Evolutionary conservation across 2,329 filamentous ascomycete species (phyloP).

Genomic region (Gnomoniopsis smithogilvyi): DNA sequence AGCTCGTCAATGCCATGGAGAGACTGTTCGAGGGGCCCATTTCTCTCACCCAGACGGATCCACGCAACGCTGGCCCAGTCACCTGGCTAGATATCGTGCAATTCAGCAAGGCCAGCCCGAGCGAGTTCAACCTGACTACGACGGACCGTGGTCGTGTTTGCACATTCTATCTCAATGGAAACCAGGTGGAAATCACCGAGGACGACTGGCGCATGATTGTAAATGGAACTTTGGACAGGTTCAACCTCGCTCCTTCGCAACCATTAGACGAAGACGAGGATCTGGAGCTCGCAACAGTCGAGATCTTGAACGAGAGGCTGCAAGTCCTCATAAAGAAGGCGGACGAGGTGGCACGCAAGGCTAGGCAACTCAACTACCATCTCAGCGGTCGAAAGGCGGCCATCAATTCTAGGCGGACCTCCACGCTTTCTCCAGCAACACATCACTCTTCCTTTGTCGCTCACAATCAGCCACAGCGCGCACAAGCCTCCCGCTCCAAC

Average conservation of each 20-base stretch:
- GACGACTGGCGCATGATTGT: slow-evolving; percentile 84
- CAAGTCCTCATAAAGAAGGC: slow-evolving; percentile 75
- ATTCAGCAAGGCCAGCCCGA: slow-evolving; percentile 76
- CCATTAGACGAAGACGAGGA: slow-evolving; percentile 83
- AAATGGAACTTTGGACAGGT: slow-evolving; percentile 76
- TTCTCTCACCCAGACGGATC: slow-evolving; percentile 50
- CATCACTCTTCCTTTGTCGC: slow-evolving; percentile 36
- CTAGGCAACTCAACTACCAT: slow-evolving; percentile 77
- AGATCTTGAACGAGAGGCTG: slow-evolving; percentile 78
- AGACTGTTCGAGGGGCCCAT: slow-evolving; percentile 81
- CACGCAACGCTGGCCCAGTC: slow-evolving; percentile 53
- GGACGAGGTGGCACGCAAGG: slow-evolving; percentile 62
- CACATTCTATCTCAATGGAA: slow-evolving; percentile 78
- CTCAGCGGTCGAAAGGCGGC: slow-evolving; percentile 71
- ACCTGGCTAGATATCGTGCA: slow-evolving; percentile 85
- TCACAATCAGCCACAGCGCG: slow-evolving; percentile 27
- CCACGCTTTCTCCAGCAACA: slow-evolving; percentile 25
- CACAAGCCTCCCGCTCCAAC: slow-evolving; percentile 27
- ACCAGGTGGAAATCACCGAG: slow-evolving; percentile 79
- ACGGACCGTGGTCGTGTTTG: slow-evolving; percentile 70
- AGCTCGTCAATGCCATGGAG: slow-evolving; percentile 82
- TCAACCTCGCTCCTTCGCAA: slow-evolving; percentile 68
- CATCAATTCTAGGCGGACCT: slow-evolving; percentile 62
- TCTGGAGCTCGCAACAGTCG: slow-evolving; percentile 78
- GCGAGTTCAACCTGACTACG: slow-evolving; percentile 71